Conservation (phyloP, 148 eudicot genomes). For the Dysphania ambrosioides region DNA sequence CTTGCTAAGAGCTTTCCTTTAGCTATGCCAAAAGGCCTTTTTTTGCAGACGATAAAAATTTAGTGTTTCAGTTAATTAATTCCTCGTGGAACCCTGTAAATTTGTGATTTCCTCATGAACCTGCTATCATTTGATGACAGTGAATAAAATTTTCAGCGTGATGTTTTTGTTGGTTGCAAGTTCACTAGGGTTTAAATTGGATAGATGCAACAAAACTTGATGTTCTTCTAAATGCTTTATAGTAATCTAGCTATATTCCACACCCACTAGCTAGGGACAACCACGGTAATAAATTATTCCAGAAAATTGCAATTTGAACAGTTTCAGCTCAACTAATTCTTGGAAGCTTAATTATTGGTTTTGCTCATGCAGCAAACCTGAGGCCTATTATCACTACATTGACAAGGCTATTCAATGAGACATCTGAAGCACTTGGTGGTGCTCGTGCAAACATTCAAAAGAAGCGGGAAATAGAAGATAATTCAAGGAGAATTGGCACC, state of each 20-base stretch:
- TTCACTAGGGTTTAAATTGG: not conserved
- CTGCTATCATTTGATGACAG: not conserved
- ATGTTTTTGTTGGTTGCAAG: not conserved
- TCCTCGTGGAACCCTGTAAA: not conserved
- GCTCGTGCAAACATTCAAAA: constrained; percentile 65
- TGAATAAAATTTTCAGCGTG: not conserved
- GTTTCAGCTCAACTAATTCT: not conserved
- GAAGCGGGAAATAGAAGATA: constrained; percentile 88
- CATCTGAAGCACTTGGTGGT: constrained; percentile 83
- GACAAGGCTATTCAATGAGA: constrained; percentile 82
- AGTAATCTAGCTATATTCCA: not conserved
- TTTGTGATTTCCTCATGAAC: not conserved
- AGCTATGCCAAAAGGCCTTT: not conserved
- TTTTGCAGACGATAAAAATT: not conserved
- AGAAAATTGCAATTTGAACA: not conserved
- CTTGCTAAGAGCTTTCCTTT: not conserved
- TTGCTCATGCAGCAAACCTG: constrained; percentile 58
- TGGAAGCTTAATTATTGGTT: constrained; percentile 1
- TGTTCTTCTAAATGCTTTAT: not conserved
- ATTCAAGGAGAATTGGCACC: constrained; percentile 81
- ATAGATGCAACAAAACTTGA: not conserved
- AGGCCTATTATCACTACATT: constrained; percentile 78
- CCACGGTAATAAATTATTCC: not conserved
- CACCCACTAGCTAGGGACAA: not conserved
- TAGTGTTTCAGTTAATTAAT: not conserved